Conservation (phyloP, 106 monocot genomes). For the Amphibolis antarctica region DNA sequence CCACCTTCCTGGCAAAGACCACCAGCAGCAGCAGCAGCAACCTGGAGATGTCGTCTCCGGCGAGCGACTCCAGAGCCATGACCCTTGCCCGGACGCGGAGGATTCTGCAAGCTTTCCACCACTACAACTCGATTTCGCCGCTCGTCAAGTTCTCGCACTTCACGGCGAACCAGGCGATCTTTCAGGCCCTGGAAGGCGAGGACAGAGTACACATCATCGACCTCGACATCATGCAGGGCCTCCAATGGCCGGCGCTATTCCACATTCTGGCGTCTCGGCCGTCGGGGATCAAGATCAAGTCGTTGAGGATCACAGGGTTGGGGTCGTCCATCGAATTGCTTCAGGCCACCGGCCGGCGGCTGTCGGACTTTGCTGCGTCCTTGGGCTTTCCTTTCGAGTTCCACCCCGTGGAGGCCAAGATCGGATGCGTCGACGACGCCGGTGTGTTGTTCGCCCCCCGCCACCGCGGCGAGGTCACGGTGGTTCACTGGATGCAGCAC, state of each 20-base stretch:
- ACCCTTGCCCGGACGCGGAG: constrained; percentile 16
- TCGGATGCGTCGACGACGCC: constrained; percentile 13
- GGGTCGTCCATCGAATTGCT: constrained; percentile 22
- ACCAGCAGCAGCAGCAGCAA: too few species aligned
- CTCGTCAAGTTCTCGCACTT: constrained; percentile 76
- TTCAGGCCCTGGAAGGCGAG: constrained; percentile 30
- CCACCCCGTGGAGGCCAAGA: constrained; percentile 15
- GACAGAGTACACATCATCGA: constrained; percentile 13
- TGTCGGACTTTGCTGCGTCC: constrained; percentile 46
- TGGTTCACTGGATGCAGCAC: constrained; percentile 36
- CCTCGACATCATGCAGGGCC: constrained; percentile 15
- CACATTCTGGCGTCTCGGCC: constrained; percentile 27
- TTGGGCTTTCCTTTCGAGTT: constrained; percentile 40
- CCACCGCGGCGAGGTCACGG: constrained; percentile 8
- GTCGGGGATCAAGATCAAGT: constrained; percentile 2
- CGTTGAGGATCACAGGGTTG: constrained; percentile 22
- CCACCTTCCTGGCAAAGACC: not conserved
- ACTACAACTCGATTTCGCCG: constrained; percentile 46
- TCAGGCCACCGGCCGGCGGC: constrained; percentile 28
- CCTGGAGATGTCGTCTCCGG: not conserved
- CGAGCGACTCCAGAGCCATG: not conserved
- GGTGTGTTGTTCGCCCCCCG: constrained; percentile 13
- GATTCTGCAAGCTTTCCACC: constrained; percentile 35
- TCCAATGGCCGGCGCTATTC: constrained; percentile 39
- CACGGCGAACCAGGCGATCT: constrained; percentile 80